Conservation (phyloP, 371 early-diverging fungal species). For the Mucor piriformis region DNA sequence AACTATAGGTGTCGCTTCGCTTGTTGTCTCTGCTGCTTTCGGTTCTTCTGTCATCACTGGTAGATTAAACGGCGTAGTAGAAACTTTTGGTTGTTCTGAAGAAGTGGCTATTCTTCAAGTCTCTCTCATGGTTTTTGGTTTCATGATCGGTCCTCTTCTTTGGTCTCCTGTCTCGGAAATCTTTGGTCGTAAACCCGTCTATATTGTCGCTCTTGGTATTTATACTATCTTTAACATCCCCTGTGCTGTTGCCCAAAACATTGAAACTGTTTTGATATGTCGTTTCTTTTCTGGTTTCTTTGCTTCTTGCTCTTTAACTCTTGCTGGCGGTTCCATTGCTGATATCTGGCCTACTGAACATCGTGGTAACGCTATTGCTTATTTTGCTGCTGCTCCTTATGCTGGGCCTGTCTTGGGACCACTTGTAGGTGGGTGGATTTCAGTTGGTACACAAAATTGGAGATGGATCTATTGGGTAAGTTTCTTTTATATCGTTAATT, state of each 20-base stretch:
- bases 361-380: constrained; percentile 49
- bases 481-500: neutral
- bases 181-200: constrained; percentile 44
- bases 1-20: constrained; percentile 39
- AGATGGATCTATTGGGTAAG: constrained; percentile 54
- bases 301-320: constrained; percentile 38
- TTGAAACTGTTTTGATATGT: constrained; percentile 41
- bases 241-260: constrained; percentile 45
- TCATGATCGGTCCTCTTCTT: constrained; percentile 48
- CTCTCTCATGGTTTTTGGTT: constrained; percentile 54
- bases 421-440: constrained; percentile 50
- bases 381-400: constrained; percentile 53
- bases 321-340: constrained; percentile 49
- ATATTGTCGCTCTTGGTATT: constrained; percentile 33
- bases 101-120: constrained; percentile 45
- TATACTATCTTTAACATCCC: constrained; percentile 47
- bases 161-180: constrained; percentile 50
- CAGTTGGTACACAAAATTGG: constrained; percentile 43
- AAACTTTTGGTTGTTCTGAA: constrained; percentile 32
- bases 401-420: constrained; percentile 53
- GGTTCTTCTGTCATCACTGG: constrained; percentile 47
- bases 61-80: constrained; percentile 29
- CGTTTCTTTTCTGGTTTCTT: constrained; percentile 52
- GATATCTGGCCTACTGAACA: constrained; percentile 42
- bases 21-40: constrained; percentile 47